Evolutionary conservation across 306 rosid genomes (phyloP).

Genomic region (Rosa persica): DNA sequence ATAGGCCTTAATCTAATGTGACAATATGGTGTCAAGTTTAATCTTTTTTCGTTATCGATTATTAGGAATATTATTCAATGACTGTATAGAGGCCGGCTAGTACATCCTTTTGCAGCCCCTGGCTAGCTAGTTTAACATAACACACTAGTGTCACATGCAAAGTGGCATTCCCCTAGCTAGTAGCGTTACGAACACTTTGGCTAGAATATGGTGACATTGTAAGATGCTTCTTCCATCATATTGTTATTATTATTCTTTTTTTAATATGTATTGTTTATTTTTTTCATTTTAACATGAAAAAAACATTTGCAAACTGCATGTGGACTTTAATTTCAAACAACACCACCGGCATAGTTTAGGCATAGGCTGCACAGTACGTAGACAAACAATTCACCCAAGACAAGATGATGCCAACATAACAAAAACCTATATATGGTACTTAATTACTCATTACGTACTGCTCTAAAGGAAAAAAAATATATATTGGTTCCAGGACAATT

Average conservation of each 20-base stretch:
- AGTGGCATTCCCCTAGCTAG: too few relatives aligned
- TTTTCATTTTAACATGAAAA: background rate
- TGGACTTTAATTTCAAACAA: background rate
- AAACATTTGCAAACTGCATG: background rate
- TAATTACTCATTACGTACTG: background rate
- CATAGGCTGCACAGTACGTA: background rate
- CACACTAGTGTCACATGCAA: too few relatives aligned
- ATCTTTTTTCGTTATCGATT: too few relatives aligned
- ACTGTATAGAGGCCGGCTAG: too few relatives aligned
- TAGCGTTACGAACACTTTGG: background rate
- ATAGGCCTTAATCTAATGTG: too few relatives aligned
- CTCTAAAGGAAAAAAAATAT: background rate
- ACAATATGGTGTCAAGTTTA: too few relatives aligned
- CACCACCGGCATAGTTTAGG: background rate
- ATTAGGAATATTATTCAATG: too few relatives aligned
- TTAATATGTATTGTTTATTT: too few relatives aligned
- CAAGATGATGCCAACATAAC: background rate
- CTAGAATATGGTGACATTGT: background rate
- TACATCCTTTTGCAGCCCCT: too few relatives aligned
- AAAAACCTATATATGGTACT: background rate
- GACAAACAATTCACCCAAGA: background rate
- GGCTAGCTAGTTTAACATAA: too few relatives aligned
- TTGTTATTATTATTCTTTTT: too few relatives aligned
- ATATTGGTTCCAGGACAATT: background rate
- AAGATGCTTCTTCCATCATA: too few relatives aligned